Evolutionary conservation across 2,329 filamentous ascomycete genomes (phyloP).

Genomic region (Pseudocercospora cruenta): DNA sequence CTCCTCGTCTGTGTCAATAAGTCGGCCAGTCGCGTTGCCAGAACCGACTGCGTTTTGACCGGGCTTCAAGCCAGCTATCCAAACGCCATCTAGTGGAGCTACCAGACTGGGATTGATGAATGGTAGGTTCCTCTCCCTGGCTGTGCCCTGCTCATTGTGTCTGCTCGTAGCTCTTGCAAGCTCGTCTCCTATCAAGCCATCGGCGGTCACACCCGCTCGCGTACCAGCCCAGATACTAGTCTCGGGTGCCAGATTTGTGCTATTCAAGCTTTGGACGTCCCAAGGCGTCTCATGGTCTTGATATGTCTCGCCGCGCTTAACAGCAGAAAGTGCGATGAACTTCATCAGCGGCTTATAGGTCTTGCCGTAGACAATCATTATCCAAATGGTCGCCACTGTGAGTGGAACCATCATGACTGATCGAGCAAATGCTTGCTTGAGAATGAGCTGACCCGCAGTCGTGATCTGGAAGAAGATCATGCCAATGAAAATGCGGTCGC

Average conservation of each 20-base stretch:
- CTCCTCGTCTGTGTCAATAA: slow-evolving; percentile 14
- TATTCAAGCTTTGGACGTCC: slow-evolving; percentile 28
- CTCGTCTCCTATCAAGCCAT: slow-evolving; percentile 7
- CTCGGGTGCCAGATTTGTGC: slow-evolving; percentile 35
- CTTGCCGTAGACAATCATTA: slow-evolving; percentile 76
- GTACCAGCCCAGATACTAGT: slow-evolving; percentile 46
- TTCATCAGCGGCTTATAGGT: slow-evolving; percentile 87
- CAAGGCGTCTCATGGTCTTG: slow-evolving; percentile 36
- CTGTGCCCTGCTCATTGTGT: slow-evolving; percentile 20
- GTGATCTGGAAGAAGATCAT: slow-evolving; percentile 87
- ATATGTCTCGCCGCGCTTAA: slow-evolving; percentile 63
- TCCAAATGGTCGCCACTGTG: slow-evolving; percentile 82
- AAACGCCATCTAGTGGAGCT: slow-evolving; percentile 50
- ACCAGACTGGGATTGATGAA: slow-evolving; percentile 80
- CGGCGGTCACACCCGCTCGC: slow-evolving; percentile 16
- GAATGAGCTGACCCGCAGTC: slow-evolving; percentile 82
- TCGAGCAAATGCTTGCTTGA: slow-evolving; percentile 72
- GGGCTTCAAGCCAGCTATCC: slow-evolving; percentile 27
- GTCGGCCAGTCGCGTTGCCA: background rate
- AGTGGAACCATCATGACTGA: slow-evolving; percentile 76
- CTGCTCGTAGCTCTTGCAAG: slow-evolving; percentile 22
- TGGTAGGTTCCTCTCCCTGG: slow-evolving; percentile 63
- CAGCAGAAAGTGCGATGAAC: slow-evolving; percentile 88
- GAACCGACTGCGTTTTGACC: slow-evolving; percentile 23
- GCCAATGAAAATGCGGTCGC: slow-evolving; percentile 84